Conservation (phyloP, 208 protist genomes). For the Trypanosoma lewisi region DNA sequence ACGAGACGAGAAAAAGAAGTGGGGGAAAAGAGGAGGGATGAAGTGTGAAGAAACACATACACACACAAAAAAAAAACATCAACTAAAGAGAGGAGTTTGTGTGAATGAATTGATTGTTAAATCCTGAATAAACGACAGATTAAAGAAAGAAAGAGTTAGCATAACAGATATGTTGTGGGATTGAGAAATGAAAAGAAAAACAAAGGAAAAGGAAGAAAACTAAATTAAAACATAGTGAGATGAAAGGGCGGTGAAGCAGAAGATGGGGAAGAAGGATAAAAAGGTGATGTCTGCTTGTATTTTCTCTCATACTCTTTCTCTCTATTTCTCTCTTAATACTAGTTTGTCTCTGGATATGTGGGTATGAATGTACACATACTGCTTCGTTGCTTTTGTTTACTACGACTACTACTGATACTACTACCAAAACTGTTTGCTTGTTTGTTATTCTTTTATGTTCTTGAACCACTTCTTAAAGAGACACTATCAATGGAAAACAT, state of each 20-base stretch:
- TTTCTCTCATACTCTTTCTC: too few relatives aligned
- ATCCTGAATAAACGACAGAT: conserved; percentile 17
- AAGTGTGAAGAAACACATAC: background rate
- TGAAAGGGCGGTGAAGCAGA: too few relatives aligned
- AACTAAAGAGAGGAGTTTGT: too few relatives aligned
- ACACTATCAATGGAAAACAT: conserved; percentile 4
- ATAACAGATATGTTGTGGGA: background rate
- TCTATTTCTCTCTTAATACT: too few relatives aligned
- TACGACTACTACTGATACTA: too few relatives aligned
- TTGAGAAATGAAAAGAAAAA: conserved; percentile 2
- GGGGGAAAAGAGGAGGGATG: background rate
- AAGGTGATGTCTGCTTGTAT: too few relatives aligned
- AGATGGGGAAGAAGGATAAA: too few relatives aligned
- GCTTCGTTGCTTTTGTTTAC: too few relatives aligned
- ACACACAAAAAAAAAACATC: too few relatives aligned
- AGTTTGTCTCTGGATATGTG: background rate
- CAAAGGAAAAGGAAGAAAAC: background rate
- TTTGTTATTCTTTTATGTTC: background rate
- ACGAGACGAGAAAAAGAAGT: conserved; percentile 2
- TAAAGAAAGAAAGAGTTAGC: too few relatives aligned
- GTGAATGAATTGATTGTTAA: conserved; percentile 6
- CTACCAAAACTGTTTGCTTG: too few relatives aligned
- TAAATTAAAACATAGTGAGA: conserved; percentile 7
- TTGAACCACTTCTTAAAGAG: background rate
- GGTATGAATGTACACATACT: background rate